Evolutionary conservation across 495 filamentous ascomycete species (phyloP).

Genomic region (Aspergillus bertholletiae): DNA sequence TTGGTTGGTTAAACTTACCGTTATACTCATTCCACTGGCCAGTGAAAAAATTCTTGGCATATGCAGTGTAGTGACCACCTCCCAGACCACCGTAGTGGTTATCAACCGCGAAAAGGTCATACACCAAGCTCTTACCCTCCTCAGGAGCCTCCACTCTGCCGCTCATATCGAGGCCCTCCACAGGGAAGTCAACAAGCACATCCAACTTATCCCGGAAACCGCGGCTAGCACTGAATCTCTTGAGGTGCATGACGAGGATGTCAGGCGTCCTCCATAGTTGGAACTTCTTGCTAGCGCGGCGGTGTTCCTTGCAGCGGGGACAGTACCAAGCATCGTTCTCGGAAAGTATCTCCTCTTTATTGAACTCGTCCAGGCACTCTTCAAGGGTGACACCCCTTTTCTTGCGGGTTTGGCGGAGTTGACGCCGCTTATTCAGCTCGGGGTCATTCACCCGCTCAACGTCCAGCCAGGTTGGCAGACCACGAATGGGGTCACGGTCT

Average conservation of each 20-base stretch:
- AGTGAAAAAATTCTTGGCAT: constrained; percentile 85
- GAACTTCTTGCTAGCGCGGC: constrained; percentile 89
- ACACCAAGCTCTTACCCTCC: constrained; percentile 74
- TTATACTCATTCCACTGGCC: constrained; percentile 91
- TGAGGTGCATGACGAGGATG: constrained; percentile 90
- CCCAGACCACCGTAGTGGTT: constrained; percentile 90
- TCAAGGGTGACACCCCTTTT: constrained; percentile 78
- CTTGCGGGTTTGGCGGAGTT: constrained; percentile 54
- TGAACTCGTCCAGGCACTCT: constrained; percentile 90
- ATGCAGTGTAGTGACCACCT: constrained; percentile 94
- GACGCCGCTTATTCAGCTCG: constrained; percentile 58
- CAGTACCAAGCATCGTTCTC: constrained; percentile 97
- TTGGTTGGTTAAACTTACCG: constrained; percentile 49
- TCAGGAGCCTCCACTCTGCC: constrained; percentile 72
- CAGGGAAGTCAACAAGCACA: constrained; percentile 85
- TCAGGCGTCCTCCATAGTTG: constrained; percentile 96
- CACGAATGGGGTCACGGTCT: constrained; percentile 46
- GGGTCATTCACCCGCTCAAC: constrained; percentile 59
- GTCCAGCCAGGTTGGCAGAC: constrained; percentile 48
- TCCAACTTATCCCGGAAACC: constrained; percentile 84
- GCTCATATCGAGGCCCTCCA: constrained; percentile 80
- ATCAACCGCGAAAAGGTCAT: constrained; percentile 92
- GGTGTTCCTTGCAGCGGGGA: constrained; percentile 88
- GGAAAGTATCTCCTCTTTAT: constrained; percentile 84
- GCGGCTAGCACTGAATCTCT: constrained; percentile 79